Evolutionary conservation across 768 basidiomycete genomes (phyloP).

Genomic region (Psilocybe cyanescens): DNA sequence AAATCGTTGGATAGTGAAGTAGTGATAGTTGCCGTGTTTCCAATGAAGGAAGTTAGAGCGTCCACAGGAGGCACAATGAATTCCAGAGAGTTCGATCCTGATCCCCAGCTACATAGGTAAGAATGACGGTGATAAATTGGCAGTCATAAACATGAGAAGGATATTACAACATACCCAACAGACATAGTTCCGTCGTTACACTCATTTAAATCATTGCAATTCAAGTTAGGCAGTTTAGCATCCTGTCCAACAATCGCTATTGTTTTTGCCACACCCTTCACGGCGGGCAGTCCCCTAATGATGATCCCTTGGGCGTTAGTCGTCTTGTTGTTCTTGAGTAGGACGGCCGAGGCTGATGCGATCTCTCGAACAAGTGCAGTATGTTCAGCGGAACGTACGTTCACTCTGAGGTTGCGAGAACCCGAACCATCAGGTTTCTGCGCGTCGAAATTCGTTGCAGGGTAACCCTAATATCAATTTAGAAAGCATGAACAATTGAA

Average conservation of each 20-base stretch:
- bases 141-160: too few species aligned
- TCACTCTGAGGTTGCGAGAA: constrained; percentile 43
- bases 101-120: constrained; percentile 45
- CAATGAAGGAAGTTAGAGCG: constrained; percentile 45
- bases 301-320: constrained; percentile 39
- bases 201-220: constrained; percentile 51
- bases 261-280: constrained; percentile 52
- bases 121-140: not conserved
- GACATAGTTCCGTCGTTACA: constrained; percentile 64
- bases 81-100: constrained; percentile 50
- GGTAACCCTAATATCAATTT: constrained; percentile 39
- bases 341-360: constrained; percentile 65
- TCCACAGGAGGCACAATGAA: constrained; percentile 50
- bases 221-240: constrained; percentile 52
- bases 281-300: constrained; percentile 45
- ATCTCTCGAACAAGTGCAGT: constrained; percentile 63
- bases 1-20: constrained; percentile 48
- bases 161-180: constrained; percentile 51
- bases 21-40: constrained; percentile 42
- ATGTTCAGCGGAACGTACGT: constrained; percentile 46
- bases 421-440: constrained; percentile 51
- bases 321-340: constrained; percentile 66
- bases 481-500: not conserved
- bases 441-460: constrained; percentile 48
- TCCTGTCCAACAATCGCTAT: constrained; percentile 66